Base-by-base conservation (phyloP, 2,329 filamentous ascomycete species). In the Aspergillus fumigatiaffinis region DNA sequence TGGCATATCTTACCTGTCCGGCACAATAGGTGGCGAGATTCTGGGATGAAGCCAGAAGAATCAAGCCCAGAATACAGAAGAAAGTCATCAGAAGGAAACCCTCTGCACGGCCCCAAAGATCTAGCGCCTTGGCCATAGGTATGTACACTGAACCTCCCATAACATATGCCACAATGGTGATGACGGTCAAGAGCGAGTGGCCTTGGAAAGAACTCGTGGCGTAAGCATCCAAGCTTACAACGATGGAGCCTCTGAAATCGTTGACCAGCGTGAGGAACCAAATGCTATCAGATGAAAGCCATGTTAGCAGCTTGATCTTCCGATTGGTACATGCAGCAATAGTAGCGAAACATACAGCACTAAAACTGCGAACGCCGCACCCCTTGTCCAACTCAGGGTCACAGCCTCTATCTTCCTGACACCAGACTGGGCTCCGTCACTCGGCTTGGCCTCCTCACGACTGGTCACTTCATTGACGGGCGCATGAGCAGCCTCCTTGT, bases 1-100 rank as follows among this genome's bases (percentile, higher is more conserved):
- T 10, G 28, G 9, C 0, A 23, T 46, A 5, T 14, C 52, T 26
- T 58, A 63, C 68, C 41, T 85, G 80, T 1, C 83, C 84, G 1
- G 85, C 85, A 51, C 84, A 83, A 68, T 86, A 89, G 0, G 81
- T 84, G 59, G 82, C 72, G n/a, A 89, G 80, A 60, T 82, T 82
- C 1, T 78, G 74, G 69, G 83, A 87, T 1, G 76, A 77, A 5
- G 87, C 87, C 73, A 87, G 85, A 72, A 89, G 78, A 60, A 86
- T 76, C 49, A 87, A 71, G 20, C 80, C 80, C 0, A 80, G 53
- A 0, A 78, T 77, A 63, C 77, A 77, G 54, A 80, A 68, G 8
- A 72, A 54, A 0, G 82, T 66, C 71, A 82, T 82, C 42, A 83
- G 41, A 1, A 79, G 57, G 61, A 85, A 81, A 12, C 83, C 85